phyloP scores from a whole-genome alignment of 2,329 filamentous ascomycete species.

The Colletotrichum endophyticum region DNA sequence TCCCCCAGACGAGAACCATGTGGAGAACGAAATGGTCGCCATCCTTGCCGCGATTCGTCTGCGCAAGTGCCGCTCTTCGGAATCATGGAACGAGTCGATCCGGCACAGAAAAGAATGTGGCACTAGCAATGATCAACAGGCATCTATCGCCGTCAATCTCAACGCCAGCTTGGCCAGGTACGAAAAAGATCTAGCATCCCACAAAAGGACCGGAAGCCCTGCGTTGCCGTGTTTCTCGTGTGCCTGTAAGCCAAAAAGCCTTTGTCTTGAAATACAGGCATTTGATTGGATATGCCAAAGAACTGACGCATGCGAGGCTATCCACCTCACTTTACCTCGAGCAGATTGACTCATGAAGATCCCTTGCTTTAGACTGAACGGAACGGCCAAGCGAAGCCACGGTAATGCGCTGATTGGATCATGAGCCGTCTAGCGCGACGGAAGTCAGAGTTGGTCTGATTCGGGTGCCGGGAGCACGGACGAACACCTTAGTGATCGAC shows the following conservation, averaged over 20 bases:
- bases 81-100: neutral
- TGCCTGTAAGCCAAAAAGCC: neutral
- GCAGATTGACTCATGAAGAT: neutral
- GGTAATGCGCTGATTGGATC: neutral
- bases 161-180: neutral
- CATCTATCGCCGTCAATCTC: neutral
- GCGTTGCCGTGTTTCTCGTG: neutral
- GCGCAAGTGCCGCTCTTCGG: neutral
- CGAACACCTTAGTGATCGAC: neutral
- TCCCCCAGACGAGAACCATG: neutral
- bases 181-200: neutral
- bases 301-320: neutral
- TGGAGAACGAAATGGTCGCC: neutral
- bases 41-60: neutral
- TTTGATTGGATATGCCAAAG: neutral
- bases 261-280: neutral
- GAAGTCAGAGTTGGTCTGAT: neutral
- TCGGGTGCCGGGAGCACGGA: neutral
- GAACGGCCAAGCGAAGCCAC: neutral
- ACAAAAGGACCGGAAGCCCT: neutral
- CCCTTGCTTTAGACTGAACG: neutral
- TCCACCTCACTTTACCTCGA: neutral
- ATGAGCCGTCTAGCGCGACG: neutral
- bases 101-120: neutral
- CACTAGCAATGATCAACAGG: neutral